These are phyloP conservation scores for Fusarium zealandicum DNA, from an alignment of 2,329 filamentous ascomycete species.

Conservation along the genomic window DNA sequence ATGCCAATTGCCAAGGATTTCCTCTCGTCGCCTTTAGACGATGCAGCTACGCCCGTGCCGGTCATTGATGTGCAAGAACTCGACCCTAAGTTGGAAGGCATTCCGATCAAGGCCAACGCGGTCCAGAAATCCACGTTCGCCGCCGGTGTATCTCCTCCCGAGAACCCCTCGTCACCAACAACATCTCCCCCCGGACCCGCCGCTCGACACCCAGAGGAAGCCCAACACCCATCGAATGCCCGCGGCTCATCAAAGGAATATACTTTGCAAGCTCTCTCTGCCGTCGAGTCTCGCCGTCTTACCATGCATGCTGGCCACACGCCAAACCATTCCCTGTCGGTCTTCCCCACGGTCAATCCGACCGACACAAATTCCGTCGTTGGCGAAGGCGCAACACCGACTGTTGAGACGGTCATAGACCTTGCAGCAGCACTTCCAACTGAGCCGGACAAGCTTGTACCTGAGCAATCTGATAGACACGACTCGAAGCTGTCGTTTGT, in stretches of 20 bases:
- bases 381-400: constrained; percentile 43
- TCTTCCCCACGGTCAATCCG: constrained; percentile 54
- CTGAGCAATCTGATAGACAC: constrained; percentile 13
- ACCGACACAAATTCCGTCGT: constrained; percentile 45
- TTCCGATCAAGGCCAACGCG: constrained; percentile 62
- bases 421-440: constrained; percentile 11
- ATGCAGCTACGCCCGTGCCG: constrained; percentile 47
- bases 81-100: constrained; percentile 66
- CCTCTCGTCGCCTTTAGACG: constrained; percentile 44
- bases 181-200: constrained; percentile 40
- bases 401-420: constrained; percentile 29
- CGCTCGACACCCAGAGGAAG: constrained; percentile 23
- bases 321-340: constrained; percentile 65
- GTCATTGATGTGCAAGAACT: constrained; percentile 66
- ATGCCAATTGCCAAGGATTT: constrained; percentile 49
- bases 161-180: constrained; percentile 43
- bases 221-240: constrained; percentile 8
- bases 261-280: constrained; percentile 56
- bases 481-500: constrained; percentile 31
- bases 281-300: constrained; percentile 58
- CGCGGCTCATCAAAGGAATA: constrained; percentile 49
- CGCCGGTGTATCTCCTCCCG: constrained; percentile 41
- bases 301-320: constrained; percentile 71
- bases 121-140: constrained; percentile 61
- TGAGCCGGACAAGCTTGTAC: constrained; percentile 4